Conservation (phyloP, 495 filamentous ascomycete genomes). For the Achaetomiella virescens region DNA sequence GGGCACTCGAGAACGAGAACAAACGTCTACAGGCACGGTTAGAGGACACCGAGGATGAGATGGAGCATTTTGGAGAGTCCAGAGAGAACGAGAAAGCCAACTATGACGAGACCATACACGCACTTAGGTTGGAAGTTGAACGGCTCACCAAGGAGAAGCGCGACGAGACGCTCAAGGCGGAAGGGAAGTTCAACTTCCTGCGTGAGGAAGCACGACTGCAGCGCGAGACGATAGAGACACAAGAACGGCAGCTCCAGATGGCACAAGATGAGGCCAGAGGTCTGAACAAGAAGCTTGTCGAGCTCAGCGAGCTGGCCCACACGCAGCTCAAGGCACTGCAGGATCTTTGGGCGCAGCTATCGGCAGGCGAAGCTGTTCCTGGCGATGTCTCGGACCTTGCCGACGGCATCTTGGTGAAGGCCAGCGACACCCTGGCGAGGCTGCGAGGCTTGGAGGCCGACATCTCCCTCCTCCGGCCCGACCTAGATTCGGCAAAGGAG, state of each 20-base stretch:
- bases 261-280: constrained; percentile 46
- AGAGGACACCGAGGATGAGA: constrained; percentile 85
- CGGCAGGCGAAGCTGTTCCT: constrained; percentile 50
- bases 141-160: constrained; percentile 48
- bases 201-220: constrained; percentile 51
- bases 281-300: constrained; percentile 47
- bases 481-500: constrained; percentile 38
- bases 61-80: constrained; percentile 76
- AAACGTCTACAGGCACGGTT: constrained; percentile 64
- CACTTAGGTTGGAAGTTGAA: constrained; percentile 65
- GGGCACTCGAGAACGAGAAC: constrained; percentile 71
- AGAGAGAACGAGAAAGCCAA: constrained; percentile 69
- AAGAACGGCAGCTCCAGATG: constrained; percentile 49
- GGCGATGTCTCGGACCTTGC: constrained; percentile 53
- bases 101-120: constrained; percentile 60
- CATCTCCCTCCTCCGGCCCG: constrained; percentile 37
- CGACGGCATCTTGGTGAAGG: constrained; percentile 56
- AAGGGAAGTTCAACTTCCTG: constrained; percentile 49
- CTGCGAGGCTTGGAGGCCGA: constrained; percentile 40
- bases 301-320: constrained; percentile 40
- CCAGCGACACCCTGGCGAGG: constrained; percentile 46
- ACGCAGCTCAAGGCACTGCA: constrained; percentile 52
- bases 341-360: constrained; percentile 56
- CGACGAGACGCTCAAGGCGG: constrained; percentile 51
- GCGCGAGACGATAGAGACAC: constrained; percentile 45